Evolutionary conservation across 106 monocot species (phyloP), one percentile per base, ranked within the genome.

Genomic region (Dendrobium huoshanense): DNA sequence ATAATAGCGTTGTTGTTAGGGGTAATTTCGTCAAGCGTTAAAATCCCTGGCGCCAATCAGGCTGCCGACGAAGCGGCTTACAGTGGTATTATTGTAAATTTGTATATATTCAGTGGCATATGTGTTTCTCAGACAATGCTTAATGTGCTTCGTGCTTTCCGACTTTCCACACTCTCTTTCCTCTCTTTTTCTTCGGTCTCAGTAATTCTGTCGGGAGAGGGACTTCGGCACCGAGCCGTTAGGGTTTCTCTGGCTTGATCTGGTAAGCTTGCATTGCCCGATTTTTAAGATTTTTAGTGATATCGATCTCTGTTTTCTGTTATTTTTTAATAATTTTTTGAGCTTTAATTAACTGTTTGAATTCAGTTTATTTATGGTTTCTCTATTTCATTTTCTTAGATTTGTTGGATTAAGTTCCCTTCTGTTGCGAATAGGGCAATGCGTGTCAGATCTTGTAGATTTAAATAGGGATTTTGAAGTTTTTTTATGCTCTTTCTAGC

Each of bases 81-180:
- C 17, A 74, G 49, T 76, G 76, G 76, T 27, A 76, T 1, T 2
- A 5, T 25, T 13, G 45, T 76, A 76, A 76, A 24, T 76, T 9
- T 13, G 7, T 25, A 19, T 9, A 7, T 17, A 47, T 10, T 0
- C 10, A 76, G 76, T 76, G 76, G 76, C 49, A 76, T 41, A 49
- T 37, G 9, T 2, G 3, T 49, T 5, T 48, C 49, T 15, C 48
- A 1, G 49, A 47, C 25, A 11, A 48, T 10, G 15, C 24, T 37
- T 37, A 37, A 7, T 44, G n/a, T 74, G 45, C 49, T 42, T 76
- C 49, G 76, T 51, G 75, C 76, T 76, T 41, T 76, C 76, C 25
- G 41, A 11, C 76, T 49, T 47, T 51, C 27, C 15, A 3, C 24
- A 47, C n/a, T 13, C 45, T 47, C 25, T 41, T 74, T 76, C 48